phyloP scores from a whole-genome alignment of 768 basidiomycete species.

The Boletus tylopilopsis region DNA sequence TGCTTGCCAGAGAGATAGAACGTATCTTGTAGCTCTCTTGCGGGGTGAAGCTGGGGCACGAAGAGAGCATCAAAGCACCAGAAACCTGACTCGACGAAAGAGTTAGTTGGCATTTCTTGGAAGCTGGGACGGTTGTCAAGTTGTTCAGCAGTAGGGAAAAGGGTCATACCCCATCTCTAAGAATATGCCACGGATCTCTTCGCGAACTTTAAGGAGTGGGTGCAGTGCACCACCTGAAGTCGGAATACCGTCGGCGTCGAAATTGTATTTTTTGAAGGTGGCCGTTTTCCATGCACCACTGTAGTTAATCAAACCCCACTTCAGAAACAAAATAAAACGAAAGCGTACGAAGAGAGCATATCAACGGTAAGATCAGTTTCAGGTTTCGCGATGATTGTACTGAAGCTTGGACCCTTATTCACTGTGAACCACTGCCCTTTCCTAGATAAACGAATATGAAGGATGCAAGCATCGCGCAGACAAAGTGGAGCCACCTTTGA shows the following conservation, averaged over 20 bases:
- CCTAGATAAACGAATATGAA: constrained; percentile 46
- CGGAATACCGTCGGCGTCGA: constrained; percentile 91
- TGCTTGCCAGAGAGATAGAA: constrained; percentile 89
- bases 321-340: neutral
- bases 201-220: constrained; percentile 94
- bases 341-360: constrained; percentile 82
- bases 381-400: constrained; percentile 85
- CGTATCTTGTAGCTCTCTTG: constrained; percentile 95
- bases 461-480: neutral
- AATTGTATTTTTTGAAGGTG: constrained; percentile 97
- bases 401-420: constrained; percentile 79
- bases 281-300: constrained; percentile 95
- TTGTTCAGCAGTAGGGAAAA: neutral
- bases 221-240: constrained; percentile 91
- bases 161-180: constrained; percentile 92
- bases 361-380: constrained; percentile 97
- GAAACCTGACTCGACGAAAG: constrained; percentile 96
- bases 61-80: constrained; percentile 99
- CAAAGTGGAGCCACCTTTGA: constrained; percentile 56
- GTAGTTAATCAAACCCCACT: constrained; percentile 3
- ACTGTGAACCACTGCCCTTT: constrained; percentile 96
- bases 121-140: constrained; percentile 54
- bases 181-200: constrained; percentile 97
- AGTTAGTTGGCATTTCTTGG: constrained; percentile 96
- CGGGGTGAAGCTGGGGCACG: constrained; percentile 98